phyloP scores from a whole-genome alignment of 2,329 filamentous ascomycete species.

The Colletotrichum limetticola region DNA sequence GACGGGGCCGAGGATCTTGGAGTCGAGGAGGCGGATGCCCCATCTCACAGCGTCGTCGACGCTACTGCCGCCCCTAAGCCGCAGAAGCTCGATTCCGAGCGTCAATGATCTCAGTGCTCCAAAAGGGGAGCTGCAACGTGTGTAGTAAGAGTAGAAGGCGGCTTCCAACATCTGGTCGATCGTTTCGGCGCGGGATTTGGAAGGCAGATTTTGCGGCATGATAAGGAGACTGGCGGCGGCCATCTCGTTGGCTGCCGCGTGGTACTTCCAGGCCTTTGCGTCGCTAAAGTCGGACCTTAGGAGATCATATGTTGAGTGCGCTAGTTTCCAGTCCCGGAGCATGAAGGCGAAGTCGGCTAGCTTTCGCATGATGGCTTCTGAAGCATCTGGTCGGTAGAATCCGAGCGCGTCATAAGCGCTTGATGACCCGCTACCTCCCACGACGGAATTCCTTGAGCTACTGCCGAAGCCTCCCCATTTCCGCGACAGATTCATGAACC shows the following conservation, averaged over 20 bases:
- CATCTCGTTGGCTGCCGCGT: conserved; percentile 96
- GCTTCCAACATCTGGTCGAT: conserved; percentile 90
- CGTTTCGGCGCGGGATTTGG: conserved; percentile 82
- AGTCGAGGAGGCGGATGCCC: conserved; percentile 83
- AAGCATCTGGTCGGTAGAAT: conserved; percentile 84
- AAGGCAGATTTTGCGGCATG: conserved; percentile 75
- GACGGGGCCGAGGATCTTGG: conserved; percentile 77
- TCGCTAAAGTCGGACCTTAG: conserved; percentile 89
- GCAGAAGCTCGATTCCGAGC: conserved; percentile 83
- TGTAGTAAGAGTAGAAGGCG: conserved; percentile 91
- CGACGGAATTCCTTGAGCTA: conserved; percentile 68
- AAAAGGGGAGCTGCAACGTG: conserved; percentile 82
- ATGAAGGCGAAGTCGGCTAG: conserved; percentile 96
- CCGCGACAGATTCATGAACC: conserved; percentile 94
- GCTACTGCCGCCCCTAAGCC: conserved; percentile 80
- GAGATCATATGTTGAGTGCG: conserved; percentile 91
- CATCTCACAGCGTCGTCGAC: conserved; percentile 90
- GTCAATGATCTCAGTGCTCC: conserved; percentile 82
- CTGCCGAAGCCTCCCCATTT: conserved; percentile 87
- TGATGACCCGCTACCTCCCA: conserved; percentile 58
- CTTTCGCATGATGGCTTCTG: conserved; percentile 92
- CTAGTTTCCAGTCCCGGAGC: conserved; percentile 94
- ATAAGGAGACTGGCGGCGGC: conserved; percentile 85
- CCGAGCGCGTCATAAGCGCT: conserved; percentile 82
- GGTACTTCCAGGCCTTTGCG: conserved; percentile 96